Evolutionary conservation across 148 eudicot species (phyloP), one percentile per base, ranked within the genome.

Genomic region (Cornus suecica): DNA sequence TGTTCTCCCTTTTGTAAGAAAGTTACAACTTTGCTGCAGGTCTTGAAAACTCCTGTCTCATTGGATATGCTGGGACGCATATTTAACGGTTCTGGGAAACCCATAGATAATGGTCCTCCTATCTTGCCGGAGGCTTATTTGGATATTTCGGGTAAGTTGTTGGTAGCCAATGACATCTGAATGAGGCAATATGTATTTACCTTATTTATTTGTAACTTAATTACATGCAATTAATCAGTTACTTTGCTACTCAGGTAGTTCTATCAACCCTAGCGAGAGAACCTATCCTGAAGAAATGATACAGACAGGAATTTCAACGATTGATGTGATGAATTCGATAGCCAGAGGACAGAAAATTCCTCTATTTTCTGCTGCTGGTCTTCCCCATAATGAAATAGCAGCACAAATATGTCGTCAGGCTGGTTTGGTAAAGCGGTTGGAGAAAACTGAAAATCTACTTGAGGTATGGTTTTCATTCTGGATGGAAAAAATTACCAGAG

Each of bases 281-380:
- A 93, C 98, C n/a, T 93, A 95, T 83, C 99, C 99, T 24, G 97
- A 95, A 82, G 99, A 95, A 84, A 95, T 95, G 99, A 95, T 95
- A 78, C 99, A 95, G 83, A 92, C 97, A n/a, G 97, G 97, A 31
- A 92, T 92, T 83, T 92, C 99, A 65, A 95, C 99, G 20, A 90
- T 95, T 77, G 99, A 95, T 88, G 97, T 95, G 84, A 95, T 95
- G 99, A 95, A 95, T 77, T 95, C 99, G 58, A 92, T 95, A 81
- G 99, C 99, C 68, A 90, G 99, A 84, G 99, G 99, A 80, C 99
- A 92, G 76, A 95, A 95, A 83, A 95, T 95, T 75, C 99, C 99
- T 74, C 91, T 95, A 25, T 95, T 95, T 77, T 95, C 99, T 78
- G 99, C 97, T 70, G 97, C 99, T 78, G 99, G 99, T 89, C 97